Conservation (phyloP, 2,329 filamentous ascomycete species). For the Chaetomium globosum region DNA sequence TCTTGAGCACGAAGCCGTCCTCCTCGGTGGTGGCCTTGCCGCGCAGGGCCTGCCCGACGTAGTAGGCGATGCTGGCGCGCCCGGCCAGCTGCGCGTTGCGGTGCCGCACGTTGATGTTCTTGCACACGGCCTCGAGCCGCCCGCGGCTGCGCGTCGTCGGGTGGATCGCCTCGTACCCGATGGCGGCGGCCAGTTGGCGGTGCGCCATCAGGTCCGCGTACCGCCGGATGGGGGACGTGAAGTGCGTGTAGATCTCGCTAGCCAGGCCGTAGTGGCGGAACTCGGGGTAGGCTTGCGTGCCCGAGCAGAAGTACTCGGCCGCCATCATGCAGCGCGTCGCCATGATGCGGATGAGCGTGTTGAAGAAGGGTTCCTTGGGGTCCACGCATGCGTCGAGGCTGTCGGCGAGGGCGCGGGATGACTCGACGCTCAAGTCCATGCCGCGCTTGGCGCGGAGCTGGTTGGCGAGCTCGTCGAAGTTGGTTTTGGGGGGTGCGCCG, state of each 20-base stretch:
- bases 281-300: conserved; percentile 88
- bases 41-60: conserved; percentile 94
- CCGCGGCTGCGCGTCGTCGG: conserved; percentile 77
- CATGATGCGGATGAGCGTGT: conserved; percentile 95
- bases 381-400: conserved; percentile 86
- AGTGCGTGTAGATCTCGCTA: conserved; percentile 97
- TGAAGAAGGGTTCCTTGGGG: conserved; percentile 86
- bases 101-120: conserved; percentile 97
- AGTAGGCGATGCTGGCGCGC: conserved; percentile 93
- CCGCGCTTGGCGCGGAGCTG: conserved; percentile 87
- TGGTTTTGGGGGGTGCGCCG: conserved; percentile 87
- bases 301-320: conserved; percentile 96
- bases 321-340: conserved; percentile 99
- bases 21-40: conserved; percentile 69
- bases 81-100: conserved; percentile 96
- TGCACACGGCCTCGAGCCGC: conserved; percentile 90
- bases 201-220: conserved; percentile 97
- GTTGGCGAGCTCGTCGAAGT: conserved; percentile 91
- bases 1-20: conserved; percentile 93
- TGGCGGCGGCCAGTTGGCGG: conserved; percentile 90
- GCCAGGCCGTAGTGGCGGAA: conserved; percentile 97
- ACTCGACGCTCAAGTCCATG: conserved; percentile 78
- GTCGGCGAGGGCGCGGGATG: conserved; percentile 89
- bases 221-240: conserved; percentile 93
- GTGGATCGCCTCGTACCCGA: conserved; percentile 87